Evolutionary conservation across 208 protist species (phyloP).

Genomic region (Trypanosomatidae sp.): DNA sequence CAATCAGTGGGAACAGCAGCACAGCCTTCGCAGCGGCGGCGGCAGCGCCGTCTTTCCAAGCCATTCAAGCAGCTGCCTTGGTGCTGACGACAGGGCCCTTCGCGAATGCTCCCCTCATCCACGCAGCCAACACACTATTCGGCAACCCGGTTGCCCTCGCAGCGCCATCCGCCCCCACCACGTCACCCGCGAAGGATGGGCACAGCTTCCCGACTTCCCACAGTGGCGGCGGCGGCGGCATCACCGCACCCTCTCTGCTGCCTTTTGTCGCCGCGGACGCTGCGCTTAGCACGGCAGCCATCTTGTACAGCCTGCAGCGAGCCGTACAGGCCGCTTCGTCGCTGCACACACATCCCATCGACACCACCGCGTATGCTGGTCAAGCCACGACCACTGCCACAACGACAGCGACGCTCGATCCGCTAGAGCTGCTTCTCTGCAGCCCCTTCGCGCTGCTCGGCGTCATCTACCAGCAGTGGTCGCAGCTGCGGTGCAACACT

Average conservation of each 20-base stretch:
- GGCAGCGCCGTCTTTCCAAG: slow-evolving; percentile 7
- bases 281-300: slow-evolving; percentile 3
- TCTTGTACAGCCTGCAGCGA: slow-evolving; percentile 15
- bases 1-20: too few relatives aligned
- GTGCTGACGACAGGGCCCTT: slow-evolving; percentile 24
- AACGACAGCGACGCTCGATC: background rate
- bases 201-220: too few relatives aligned
- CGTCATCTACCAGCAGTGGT: slow-evolving; percentile 17
- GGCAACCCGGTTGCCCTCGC: slow-evolving; percentile 3
- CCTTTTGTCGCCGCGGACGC: slow-evolving; percentile 25
- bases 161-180: background rate
- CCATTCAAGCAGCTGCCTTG: slow-evolving; percentile 18
- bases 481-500: background rate
- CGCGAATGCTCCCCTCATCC: slow-evolving; percentile 23
- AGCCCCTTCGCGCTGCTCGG: slow-evolving; percentile 35
- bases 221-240: background rate
- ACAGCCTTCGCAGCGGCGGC: slow-evolving; percentile 2
- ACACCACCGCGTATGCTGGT: background rate
- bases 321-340: slow-evolving; percentile 11
- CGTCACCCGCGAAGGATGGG: background rate
- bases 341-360: slow-evolving; percentile 1
- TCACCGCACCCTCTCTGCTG: slow-evolving; percentile 3
- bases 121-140: slow-evolving; percentile 14
- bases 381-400: background rate
- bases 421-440: slow-evolving; percentile 21